These are phyloP conservation scores for Staphylotrichum longicolle DNA, from an alignment of 495 filamentous ascomycete species.

Conservation along the genomic window DNA sequence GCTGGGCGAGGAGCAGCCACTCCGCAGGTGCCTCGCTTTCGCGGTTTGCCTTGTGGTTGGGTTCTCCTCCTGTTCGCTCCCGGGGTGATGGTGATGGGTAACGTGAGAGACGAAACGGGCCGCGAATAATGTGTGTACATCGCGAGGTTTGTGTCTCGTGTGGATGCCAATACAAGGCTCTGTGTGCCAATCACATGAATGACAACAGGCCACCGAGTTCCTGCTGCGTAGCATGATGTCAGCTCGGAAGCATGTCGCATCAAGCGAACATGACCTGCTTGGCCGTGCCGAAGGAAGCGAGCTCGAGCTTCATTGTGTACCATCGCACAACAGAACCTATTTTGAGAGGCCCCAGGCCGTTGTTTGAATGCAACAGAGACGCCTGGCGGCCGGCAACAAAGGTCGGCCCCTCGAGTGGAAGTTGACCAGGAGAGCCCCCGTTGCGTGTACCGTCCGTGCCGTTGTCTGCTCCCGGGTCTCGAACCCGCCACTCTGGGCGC, in stretches of 20 bases:
- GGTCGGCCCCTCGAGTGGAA: neutral
- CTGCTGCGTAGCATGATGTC: neutral
- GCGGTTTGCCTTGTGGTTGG: neutral
- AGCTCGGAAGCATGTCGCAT: slow-evolving; percentile 3
- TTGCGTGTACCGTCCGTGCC: neutral
- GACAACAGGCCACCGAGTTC: neutral
- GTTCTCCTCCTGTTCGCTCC: neutral
- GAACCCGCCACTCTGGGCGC: slow-evolving; percentile 5
- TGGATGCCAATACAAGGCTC: neutral
- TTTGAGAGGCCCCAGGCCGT: slow-evolving; percentile 20
- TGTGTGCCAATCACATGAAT: neutral
- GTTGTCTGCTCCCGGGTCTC: slow-evolving; percentile 13
- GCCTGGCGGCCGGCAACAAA: slow-evolving; percentile 15
- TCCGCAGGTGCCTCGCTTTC: neutral
- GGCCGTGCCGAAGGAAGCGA: slow-evolving; percentile 1
- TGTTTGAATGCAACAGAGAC: slow-evolving; percentile 26
- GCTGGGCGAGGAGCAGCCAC: too few relatives aligned
- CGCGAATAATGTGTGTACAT: too few relatives aligned
- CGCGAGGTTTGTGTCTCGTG: neutral
- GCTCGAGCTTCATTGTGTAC: slow-evolving; percentile 3
- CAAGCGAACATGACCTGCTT: neutral
- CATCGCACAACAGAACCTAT: slow-evolving; percentile 32
- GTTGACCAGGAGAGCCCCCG: too few relatives aligned
- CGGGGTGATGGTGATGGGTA: neutral
- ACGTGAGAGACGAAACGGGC: too few relatives aligned